These are phyloP conservation scores for Coemansia sp. DNA, from an alignment of 192 early-diverging fungal species.

Conservation along the genomic window DNA sequence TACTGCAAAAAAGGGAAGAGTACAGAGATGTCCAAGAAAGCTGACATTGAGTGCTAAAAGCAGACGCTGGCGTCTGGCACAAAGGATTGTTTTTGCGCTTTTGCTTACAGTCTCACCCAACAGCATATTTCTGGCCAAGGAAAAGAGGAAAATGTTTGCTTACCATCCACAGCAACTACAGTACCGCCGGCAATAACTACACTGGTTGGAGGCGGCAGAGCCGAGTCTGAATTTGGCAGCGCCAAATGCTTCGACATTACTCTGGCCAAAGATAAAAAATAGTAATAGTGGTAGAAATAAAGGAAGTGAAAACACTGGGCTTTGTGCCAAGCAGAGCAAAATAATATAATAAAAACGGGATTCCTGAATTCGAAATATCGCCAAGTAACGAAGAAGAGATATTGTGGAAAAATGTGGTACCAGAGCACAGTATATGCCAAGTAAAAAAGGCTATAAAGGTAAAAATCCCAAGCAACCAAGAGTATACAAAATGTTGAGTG, in stretches of 20 bases:
- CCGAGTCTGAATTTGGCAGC: constrained; percentile 36
- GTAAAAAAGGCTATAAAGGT: not conserved
- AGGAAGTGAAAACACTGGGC: not conserved
- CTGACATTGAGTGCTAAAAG: not conserved
- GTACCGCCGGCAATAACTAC: constrained; percentile 31
- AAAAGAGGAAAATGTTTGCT: constrained; percentile 14
- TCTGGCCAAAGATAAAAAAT: not conserved
- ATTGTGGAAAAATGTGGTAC: constrained; percentile 4
- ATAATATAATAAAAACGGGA: not conserved
- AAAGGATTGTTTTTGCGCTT: not conserved
- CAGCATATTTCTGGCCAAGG: not conserved
- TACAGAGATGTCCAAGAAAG: not conserved
- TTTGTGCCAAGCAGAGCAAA: not conserved
- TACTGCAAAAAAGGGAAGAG: not conserved
- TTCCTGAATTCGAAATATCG: constrained; percentile 7
- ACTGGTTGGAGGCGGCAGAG: constrained; percentile 34
- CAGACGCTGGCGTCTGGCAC: not conserved
- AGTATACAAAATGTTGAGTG: not conserved
- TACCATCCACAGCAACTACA: constrained; percentile 35
- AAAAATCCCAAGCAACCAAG: not conserved
- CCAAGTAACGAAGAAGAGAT: not conserved
- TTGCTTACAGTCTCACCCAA: not conserved
- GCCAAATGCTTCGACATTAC: constrained; percentile 33
- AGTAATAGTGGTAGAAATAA: not conserved
- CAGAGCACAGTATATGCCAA: constrained; percentile 9